Conservation (phyloP, 305 asterid genomes). For the Stenogyne calaminthoides region DNA sequence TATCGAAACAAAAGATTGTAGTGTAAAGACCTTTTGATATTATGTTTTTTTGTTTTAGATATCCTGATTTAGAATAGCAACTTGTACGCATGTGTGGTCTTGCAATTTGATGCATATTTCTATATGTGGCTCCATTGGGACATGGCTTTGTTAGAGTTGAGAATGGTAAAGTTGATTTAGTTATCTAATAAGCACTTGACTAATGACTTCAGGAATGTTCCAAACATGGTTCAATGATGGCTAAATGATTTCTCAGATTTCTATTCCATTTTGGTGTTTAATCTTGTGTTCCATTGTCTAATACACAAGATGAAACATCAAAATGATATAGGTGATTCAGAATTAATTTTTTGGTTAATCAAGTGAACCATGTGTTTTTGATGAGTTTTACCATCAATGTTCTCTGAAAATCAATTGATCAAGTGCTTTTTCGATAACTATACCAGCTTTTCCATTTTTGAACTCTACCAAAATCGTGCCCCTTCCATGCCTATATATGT, state of each 20-base stretch:
- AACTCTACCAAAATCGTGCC: slow-evolving; percentile 37
- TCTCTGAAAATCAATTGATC: slow-evolving; percentile 6
- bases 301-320: neutral
- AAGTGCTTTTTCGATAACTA: slow-evolving; percentile 39
- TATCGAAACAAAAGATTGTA: no score
- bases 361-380: neutral
- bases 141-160: slow-evolving; percentile 46
- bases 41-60: neutral
- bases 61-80: neutral
- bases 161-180: slow-evolving; percentile 40
- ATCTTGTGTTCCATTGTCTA: neutral
- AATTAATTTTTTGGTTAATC: neutral
- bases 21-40: neutral
- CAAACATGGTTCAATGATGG: slow-evolving; percentile 11
- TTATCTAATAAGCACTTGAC: slow-evolving; percentile 36
- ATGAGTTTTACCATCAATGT: neutral
- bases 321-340: neutral
- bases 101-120: slow-evolving; percentile 16
- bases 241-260: neutral
- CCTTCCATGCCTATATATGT: slow-evolving; percentile 21
- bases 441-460: slow-evolving; percentile 37
- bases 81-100: neutral
- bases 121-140: neutral
- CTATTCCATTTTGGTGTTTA: neutral
- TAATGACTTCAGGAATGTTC: neutral